Evolutionary conservation across 1,284 basidiomycete species (phyloP), one percentile per base, ranked within the genome.

Genomic region (Volvariella volvacea): DNA sequence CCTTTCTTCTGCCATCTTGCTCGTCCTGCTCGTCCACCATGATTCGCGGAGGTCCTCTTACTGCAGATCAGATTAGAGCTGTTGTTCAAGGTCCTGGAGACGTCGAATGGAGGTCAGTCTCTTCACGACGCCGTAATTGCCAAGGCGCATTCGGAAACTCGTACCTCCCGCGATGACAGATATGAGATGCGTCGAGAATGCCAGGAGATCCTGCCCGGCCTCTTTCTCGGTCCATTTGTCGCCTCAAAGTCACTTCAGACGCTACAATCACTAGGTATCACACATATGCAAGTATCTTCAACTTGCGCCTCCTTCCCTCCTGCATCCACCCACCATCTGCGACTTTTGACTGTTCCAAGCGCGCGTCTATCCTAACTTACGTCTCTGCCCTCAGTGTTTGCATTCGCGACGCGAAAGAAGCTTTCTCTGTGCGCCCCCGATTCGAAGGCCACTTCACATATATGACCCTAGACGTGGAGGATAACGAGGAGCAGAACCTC

Each of bases 121-220:
- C 12, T 7, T 30, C 16, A 20, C 30, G 7, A 7, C 17, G 41
- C 21, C 33, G 7, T 37, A 40, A 12, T 32, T 10, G 17, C 16
- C 32, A n/a, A 46, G 17, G 21, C 20, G 15, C 28, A 15, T n/a
- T 37, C 38, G 15, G 30, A 14, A 14, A 19, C 25, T 39, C 28
- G n/a, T 30, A 19, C 19, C 43, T 19, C 42, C 36, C 42, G 34
- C 41, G 39, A 42, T 44, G 32, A 7, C 47, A 93, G 90, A 59
- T 96, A 96, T 58, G 92, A 96, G 63, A 96, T 96, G 93, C 76
- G 93, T 34, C 70, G 92, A 37, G 85, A 94, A 58, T 92, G 91
- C 52, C 93, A 97, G 66, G 82, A 92, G 62, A 92, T 96, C 54
- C 70, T 95, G 0, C 90, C 90, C 2, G 80, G 80, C 8, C 76